A percentile compares a stretch with the other conserved stretches of the same genome.
phyloP scores from a whole-genome alignment of 495 filamentous ascomycete genomes.

The Penicillium dipodomyicola region DNA sequence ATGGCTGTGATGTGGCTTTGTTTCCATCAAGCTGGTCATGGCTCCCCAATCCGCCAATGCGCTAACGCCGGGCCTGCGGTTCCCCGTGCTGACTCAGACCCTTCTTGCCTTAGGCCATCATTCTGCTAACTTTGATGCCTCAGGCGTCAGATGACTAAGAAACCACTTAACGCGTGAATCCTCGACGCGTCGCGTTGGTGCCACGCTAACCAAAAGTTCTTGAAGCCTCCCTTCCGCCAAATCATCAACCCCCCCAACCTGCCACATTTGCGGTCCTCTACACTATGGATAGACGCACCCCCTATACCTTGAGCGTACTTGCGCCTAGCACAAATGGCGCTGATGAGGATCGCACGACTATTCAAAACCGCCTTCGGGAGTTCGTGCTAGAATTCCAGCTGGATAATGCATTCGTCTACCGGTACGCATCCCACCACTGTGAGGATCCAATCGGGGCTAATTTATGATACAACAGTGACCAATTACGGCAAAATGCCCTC shows the following conservation, averaged over 20 bases:
- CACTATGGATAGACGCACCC: conserved; percentile 83
- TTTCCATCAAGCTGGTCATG: conserved; percentile 23
- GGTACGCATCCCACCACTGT: conserved; percentile 48
- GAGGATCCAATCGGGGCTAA: neutral
- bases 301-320: conserved; percentile 79
- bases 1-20: conserved; percentile 24
- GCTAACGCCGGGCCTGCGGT: conserved; percentile 10
- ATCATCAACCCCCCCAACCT: conserved; percentile 19
- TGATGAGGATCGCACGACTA: conserved; percentile 56
- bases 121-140: neutral
- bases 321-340: conserved; percentile 60
- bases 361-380: conserved; percentile 57
- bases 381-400: conserved; percentile 95
- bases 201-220: conserved; percentile 30
- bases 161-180: conserved; percentile 49
- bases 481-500: conserved; percentile 91
- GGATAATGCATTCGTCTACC: conserved; percentile 95
- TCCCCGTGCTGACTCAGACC: conserved; percentile 5
- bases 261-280: conserved; percentile 23
- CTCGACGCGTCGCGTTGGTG: conserved; percentile 34
- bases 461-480: conserved; percentile 62
- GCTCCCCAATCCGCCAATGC: conserved; percentile 38
- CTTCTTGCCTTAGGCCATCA: conserved; percentile 15
- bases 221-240: conserved; percentile 24
- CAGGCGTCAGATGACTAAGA: conserved; percentile 14